A percentile compares a stretch with the other conserved stretches of the same genome.
Conservation (phyloP, 371 early-diverging fungal genomes). For the Apophysomyces ossiformis region DNA sequence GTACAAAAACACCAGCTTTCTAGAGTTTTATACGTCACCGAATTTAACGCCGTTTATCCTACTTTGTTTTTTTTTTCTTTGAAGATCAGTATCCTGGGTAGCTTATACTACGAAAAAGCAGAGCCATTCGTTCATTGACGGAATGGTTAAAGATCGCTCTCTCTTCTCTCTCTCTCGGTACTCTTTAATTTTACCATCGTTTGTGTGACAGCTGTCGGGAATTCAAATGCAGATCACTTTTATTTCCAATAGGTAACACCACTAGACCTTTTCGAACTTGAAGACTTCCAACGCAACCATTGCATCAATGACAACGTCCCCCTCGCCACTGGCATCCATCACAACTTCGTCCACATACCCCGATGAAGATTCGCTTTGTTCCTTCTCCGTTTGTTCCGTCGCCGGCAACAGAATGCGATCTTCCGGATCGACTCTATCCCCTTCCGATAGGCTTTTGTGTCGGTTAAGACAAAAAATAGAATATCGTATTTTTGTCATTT, state of each 20-base stretch:
- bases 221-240: slow-evolving; percentile 5
- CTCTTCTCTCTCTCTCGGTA: background rate
- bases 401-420: slow-evolving; percentile 48
- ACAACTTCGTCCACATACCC: slow-evolving; percentile 40
- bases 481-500: slow-evolving; percentile 42
- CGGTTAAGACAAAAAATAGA: slow-evolving; percentile 48
- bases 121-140: too few relatives aligned
- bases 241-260: background rate
- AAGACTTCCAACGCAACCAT: slow-evolving; percentile 42
- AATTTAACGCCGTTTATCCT: background rate
- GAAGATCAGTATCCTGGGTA: background rate
- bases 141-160: too few relatives aligned
- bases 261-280: slow-evolving; percentile 24
- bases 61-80: background rate
- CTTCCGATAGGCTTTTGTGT: slow-evolving; percentile 30
- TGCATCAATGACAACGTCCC: slow-evolving; percentile 28
- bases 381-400: slow-evolving; percentile 33
- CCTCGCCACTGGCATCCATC: slow-evolving; percentile 20
- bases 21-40: background rate
- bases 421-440: slow-evolving; percentile 39
- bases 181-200: background rate
- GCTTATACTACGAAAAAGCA: too few relatives aligned
- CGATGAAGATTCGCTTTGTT: slow-evolving; percentile 17
- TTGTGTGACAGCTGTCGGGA: background rate
- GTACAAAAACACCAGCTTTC: background rate